phyloP scores from a whole-genome alignment of 2,329 filamentous ascomycete genomes.

The Cercospora sp. region DNA sequence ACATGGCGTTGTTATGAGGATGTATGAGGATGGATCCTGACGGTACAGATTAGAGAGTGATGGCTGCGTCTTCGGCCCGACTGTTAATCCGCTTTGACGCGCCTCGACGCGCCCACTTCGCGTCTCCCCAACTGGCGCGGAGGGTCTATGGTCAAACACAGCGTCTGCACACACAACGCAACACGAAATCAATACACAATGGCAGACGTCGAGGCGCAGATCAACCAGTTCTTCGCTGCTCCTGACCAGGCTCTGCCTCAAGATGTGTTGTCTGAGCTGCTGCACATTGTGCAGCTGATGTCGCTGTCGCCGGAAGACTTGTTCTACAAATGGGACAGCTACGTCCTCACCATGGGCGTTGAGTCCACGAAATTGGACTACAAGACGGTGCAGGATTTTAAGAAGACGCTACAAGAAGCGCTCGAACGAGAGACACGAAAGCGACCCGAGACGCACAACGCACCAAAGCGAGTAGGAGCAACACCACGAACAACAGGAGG shows the following conservation, averaged over 20 bases:
- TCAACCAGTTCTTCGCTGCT: slow-evolving; percentile 61
- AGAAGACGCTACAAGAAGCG: slow-evolving; percentile 80
- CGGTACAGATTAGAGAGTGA: too few species aligned
- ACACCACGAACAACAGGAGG: slow-evolving; percentile 58
- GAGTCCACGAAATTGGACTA: slow-evolving; percentile 74
- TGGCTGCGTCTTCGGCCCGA: too few species aligned
- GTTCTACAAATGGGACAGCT: slow-evolving; percentile 98
- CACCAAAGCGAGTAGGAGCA: slow-evolving; percentile 63
- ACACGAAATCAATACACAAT: slow-evolving; percentile 39
- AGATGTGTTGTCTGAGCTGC: slow-evolving; percentile 78
- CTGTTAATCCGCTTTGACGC: neutral
- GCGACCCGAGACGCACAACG: slow-evolving; percentile 54
- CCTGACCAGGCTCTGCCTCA: slow-evolving; percentile 60
- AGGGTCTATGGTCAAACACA: neutral
- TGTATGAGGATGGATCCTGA: too few species aligned
- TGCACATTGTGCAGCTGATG: slow-evolving; percentile 83
- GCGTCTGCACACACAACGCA: neutral
- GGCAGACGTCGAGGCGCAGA: slow-evolving; percentile 54
- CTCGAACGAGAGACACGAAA: slow-evolving; percentile 76
- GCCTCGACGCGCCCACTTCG: slow-evolving; percentile 5
- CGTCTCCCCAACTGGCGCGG: neutral
- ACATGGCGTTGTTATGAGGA: neutral
- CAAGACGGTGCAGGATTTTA: slow-evolving; percentile 73
- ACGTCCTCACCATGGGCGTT: slow-evolving; percentile 88
- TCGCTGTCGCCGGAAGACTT: slow-evolving; percentile 79